Percentiles rank a stretch among this genome's conserved stretches.
Conservation (phyloP, 345 rosid species). For the Pistacia atlantica region DNA sequence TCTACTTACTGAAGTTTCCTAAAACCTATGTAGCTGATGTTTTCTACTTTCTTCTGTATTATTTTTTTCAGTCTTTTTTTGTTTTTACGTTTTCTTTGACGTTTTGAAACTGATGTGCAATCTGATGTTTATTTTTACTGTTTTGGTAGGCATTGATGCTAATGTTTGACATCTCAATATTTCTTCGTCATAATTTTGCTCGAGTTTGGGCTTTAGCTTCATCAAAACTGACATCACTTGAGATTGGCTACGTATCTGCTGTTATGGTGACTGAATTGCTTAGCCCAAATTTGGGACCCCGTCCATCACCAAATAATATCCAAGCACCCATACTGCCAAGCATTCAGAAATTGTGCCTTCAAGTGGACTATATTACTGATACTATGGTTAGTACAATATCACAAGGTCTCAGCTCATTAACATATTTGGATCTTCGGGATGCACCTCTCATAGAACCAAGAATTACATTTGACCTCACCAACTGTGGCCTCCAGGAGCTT, state of each 20-base stretch:
- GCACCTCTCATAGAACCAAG: conserved; percentile 75
- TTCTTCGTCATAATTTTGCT: conserved; percentile 64
- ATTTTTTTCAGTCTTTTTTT: conserved; percentile 9
- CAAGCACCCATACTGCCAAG: conserved; percentile 53
- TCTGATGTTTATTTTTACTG: conserved; percentile 8
- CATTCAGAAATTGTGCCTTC: conserved; percentile 70
- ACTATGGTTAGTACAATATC: conserved; percentile 73
- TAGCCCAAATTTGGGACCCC: conserved; percentile 41
- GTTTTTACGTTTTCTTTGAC: background rate
- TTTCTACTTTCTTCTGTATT: background rate
- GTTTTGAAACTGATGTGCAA: conserved; percentile 5
- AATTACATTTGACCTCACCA: conserved; percentile 71
- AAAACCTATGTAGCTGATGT: background rate
- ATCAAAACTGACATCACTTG: conserved; percentile 72
- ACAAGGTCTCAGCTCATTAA: conserved; percentile 55
- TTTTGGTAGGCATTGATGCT: conserved; percentile 59
- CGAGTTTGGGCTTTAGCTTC: conserved; percentile 75
- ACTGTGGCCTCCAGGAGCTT: conserved; percentile 80
- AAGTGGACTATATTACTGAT: conserved; percentile 80
- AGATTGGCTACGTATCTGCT: conserved; percentile 81
- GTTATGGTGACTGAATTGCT: conserved; percentile 78
- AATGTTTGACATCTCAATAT: conserved; percentile 79
- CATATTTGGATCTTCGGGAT: conserved; percentile 89
- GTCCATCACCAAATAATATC: conserved; percentile 32
- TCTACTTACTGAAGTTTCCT: background rate